Evolutionary conservation across 2,329 filamentous ascomycete species (phyloP), one percentile per base, ranked within the genome.

Genomic region (Mycosphaerella arachidis): DNA sequence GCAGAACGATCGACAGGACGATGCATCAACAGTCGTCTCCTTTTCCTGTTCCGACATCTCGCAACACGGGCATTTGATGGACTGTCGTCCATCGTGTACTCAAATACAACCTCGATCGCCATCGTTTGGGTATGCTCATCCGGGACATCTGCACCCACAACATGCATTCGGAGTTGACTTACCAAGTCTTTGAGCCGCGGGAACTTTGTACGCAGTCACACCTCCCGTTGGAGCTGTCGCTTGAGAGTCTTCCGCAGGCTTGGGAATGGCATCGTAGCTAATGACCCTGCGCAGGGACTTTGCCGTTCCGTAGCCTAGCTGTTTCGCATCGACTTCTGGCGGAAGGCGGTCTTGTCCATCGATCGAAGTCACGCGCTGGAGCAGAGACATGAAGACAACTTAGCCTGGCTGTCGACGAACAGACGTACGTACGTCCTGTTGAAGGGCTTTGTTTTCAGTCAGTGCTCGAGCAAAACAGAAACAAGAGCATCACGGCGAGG

Each of bases 311-410:
- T 67, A 64, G n/a, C 58, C 55, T 12, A 67, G 53, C 56, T 64
- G 37, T 58, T 63, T 57, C 53, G 55, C 58, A 54, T 61, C 56
- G 53, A 61, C 48, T 48, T 51, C 52, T 56, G 59, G 70, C 8
- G 67, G 67, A 48, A 80, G 76, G 59, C 78, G 74, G 66, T 82
- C 80, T 51, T 73, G 73, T 63, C 80, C 80, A 68, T 82, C 79
- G 67, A 79, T 74, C 55, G 75, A 73, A 52, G 78, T 78, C 58
- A 82, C 79, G 69, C 81, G 80, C 69, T 82, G 80, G 60, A 80
- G 74, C 55, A 82, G 73, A 68, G 80, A 82, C 80, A 82, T 82
- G 57, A 55, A 60, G 48, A 12, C 35, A 4, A n/a, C 9, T 35
- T 13, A 30, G 46, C 46, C 29, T 50, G 24, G 51, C 46, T 35